These are phyloP conservation scores for Knoxia roxburghii DNA, from an alignment of 257 asterid genomes.

Conservation along the genomic window DNA sequence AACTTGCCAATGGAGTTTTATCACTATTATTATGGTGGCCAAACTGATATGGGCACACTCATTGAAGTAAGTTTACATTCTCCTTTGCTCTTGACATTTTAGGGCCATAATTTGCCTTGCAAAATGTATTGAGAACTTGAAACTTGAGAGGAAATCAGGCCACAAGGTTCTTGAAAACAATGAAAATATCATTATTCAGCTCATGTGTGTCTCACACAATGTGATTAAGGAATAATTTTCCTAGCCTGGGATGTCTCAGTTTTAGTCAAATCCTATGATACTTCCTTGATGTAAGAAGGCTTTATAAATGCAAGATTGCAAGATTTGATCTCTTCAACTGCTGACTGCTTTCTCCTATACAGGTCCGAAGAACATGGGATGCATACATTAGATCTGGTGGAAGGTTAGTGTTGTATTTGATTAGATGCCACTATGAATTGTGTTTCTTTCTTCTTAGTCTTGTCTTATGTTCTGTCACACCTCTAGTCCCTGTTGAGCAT, in stretches of 20 bases:
- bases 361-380: slow-evolving; percentile 97
- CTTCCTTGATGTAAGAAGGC: background rate
- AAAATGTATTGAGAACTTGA: background rate
- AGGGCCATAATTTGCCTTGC: background rate
- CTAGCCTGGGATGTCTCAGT: background rate
- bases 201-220: too few relatives aligned
- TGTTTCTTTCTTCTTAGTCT: background rate
- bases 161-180: slow-evolving; percentile 1
- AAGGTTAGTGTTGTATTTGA: slow-evolving; percentile 42
- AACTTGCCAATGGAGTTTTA: slow-evolving; percentile 87
- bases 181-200: too few relatives aligned
- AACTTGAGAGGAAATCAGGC: background rate
- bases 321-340: background rate
- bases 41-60: slow-evolving; percentile 89
- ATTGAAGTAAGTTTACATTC: slow-evolving; percentile 57
- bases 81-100: slow-evolving; percentile 10
- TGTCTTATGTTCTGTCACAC: background rate
- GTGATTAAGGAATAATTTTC: too few relatives aligned
- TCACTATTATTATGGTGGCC: slow-evolving; percentile 95
- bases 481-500: background rate
- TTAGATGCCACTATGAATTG: background rate
- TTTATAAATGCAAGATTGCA: background rate
- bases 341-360: slow-evolving; percentile 20
- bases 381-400: slow-evolving; percentile 87
- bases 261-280: slow-evolving; percentile 1